Base-by-base conservation (phyloP, 257 asterid species). In the Nicotiana paniculata region DNA sequence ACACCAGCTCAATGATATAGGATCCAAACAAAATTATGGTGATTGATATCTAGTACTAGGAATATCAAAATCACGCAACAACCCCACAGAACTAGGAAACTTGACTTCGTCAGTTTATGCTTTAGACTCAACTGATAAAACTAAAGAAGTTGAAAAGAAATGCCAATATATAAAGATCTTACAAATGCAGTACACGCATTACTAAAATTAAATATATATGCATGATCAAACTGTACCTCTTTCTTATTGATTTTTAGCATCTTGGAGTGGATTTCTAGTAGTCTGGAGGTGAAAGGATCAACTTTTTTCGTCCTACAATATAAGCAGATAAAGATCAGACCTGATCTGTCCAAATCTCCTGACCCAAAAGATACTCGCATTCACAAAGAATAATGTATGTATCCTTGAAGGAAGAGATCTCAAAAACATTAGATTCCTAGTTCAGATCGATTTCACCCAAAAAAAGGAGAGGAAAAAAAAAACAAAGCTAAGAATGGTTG, bases 231-330 rank as follows among this genome's bases (percentile, higher is more conserved):
- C 39, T 13, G 39, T 51, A 87, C 91, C 90, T 89, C 91, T 69
- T 67, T 82, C 85, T 85, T 87, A 63, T 89, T 82, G 21, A 81
- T 83, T 79, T 87, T 89, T 79, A 89, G 74, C 91, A 85, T 85
- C 85, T 89, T 89, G 55, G 89, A 87, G 85, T 87, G 90, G 65
- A 87, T 85, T 67, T 87, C 91, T 70, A 87, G 77, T 76, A 87
- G 88, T 62, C 88, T 87, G 55, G 90, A 87, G 13, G 91, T 89
- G 70, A 89, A 89, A 24, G 80, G 85, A 77, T 89, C 91, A 28
- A 70, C 90, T 82, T 85, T 85, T 87, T 84, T 89, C 37, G 90
- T 89, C 86, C 91, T 89, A 85, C 79, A 82, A 58, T 15, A 9
- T 5, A 21, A 54, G 77, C 63, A 84, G 53, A 55, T 15, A 62